A percentile compares a stretch with the other conserved stretches of the same genome.
Evolutionary conservation across 2,329 filamentous ascomycete species (phyloP).

Genomic region (Dothideomycetes sp.): DNA sequence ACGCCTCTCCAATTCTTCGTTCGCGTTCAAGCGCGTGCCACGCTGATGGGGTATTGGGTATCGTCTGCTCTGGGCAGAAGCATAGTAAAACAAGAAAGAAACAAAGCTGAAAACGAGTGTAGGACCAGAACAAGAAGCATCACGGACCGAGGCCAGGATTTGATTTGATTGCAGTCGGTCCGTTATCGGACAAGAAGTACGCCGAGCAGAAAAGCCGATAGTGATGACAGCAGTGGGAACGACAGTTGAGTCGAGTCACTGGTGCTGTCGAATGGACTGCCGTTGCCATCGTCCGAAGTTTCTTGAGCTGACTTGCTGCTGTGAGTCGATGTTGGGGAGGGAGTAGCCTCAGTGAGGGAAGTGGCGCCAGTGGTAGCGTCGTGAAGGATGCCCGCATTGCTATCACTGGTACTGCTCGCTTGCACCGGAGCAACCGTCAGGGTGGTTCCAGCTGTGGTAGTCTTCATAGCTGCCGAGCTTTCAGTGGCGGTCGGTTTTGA

Average conservation of each 20-base stretch:
- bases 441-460: too few relatives aligned
- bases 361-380: constrained; percentile 1
- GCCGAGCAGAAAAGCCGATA: background rate
- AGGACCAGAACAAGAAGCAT: too few relatives aligned
- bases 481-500: constrained; percentile 7
- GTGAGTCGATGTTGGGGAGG: constrained; percentile 14
- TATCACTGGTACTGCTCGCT: constrained; percentile 6
- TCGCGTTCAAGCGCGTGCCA: too few relatives aligned
- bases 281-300: constrained; percentile 24
- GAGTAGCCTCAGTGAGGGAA: constrained; percentile 6
- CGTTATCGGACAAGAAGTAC: background rate
- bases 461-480: constrained; percentile 5
- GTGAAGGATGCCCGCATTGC: constrained; percentile 2
- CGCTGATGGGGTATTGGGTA: too few relatives aligned
- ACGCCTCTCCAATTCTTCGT: too few relatives aligned
- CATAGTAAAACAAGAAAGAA: too few relatives aligned
- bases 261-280: constrained; percentile 32
- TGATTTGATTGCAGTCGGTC: too few relatives aligned
- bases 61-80: too few relatives aligned
- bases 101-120: too few relatives aligned
- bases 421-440: too few relatives aligned
- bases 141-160: too few relatives aligned
- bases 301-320: constrained; percentile 15
- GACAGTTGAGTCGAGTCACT: background rate
- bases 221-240: background rate